A percentile compares a stretch with the other conserved stretches of the same genome.
Evolutionary conservation across 2,329 filamentous ascomycete genomes (phyloP).

Genomic region (Teratosphaeria zuluensis): DNA sequence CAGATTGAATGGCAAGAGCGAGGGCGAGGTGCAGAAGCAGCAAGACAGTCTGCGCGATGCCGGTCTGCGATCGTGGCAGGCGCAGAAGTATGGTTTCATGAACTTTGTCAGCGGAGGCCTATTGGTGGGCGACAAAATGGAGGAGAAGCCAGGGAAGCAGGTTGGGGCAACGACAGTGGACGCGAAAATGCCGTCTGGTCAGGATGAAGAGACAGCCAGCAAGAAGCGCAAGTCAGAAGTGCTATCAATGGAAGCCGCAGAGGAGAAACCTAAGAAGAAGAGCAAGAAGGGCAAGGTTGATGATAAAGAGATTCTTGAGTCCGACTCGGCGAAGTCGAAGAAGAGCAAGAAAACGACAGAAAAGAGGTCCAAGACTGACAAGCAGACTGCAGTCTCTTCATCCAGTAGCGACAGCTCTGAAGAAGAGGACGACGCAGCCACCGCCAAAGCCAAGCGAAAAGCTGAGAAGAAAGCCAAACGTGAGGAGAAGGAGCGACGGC

Average conservation of each 20-base stretch:
- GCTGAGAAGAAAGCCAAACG: constrained; percentile 1
- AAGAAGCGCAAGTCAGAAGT: constrained; percentile 34
- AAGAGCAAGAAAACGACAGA: constrained; percentile 27
- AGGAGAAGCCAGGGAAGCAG: constrained; percentile 18
- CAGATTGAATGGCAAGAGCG: constrained; percentile 77
- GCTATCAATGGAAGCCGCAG: constrained; percentile 4
- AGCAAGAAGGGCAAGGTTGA: neutral
- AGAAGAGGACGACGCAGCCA: constrained; percentile 2
- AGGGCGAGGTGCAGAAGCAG: constrained; percentile 62
- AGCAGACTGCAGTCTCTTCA: constrained; percentile 5
- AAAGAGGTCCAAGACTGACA: constrained; percentile 15
- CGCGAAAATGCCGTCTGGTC: constrained; percentile 35
- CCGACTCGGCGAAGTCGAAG: constrained; percentile 14
- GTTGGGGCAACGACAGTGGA: constrained; percentile 11
- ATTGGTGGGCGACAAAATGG: constrained; percentile 49
- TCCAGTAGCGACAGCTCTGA: neutral
- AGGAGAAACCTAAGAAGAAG: constrained; percentile 14
- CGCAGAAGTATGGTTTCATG: constrained; percentile 68
- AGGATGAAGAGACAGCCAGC: constrained; percentile 28
- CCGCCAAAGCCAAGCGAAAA: constrained; percentile 6
- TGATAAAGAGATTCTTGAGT: neutral
- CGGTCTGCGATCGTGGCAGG: constrained; percentile 63
- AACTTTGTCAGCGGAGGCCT: constrained; percentile 82
- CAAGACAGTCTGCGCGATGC: constrained; percentile 57
- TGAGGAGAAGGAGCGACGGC: neutral